Evolutionary conservation across 1,284 basidiomycete genomes (phyloP).

Genomic region (Cryptococcus sp.): DNA sequence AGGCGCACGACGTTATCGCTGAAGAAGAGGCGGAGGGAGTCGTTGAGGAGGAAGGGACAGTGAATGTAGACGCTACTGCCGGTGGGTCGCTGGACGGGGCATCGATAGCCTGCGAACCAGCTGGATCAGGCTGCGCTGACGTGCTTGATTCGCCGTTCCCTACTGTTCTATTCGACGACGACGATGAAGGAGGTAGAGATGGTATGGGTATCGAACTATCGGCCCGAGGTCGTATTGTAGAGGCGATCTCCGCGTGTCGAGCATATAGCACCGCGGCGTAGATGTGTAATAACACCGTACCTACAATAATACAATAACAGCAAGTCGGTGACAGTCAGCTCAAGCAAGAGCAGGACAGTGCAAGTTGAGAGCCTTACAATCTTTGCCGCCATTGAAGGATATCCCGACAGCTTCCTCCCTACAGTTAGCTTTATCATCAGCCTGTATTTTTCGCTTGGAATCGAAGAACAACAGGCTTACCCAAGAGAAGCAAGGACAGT

Average conservation of each 20-base stretch:
- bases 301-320: constrained; percentile 55
- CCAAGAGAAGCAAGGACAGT: constrained; percentile 70
- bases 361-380: constrained; percentile 66
- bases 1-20: no score
- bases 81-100: constrained; percentile 25
- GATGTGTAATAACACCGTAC: constrained; percentile 91
- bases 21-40: background rate
- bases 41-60: background rate
- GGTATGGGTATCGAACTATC: constrained; percentile 11
- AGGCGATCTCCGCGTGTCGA: constrained; percentile 26
- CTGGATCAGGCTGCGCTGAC: no score
- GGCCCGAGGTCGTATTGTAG: constrained; percentile 4
- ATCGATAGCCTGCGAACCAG: background rate
- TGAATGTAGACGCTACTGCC: background rate
- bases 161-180: background rate
- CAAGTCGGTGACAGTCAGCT: background rate
- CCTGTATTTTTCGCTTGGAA: no score
- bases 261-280: constrained; percentile 68
- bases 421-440: constrained; percentile 3
- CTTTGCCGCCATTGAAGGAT: constrained; percentile 98
- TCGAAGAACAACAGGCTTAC: constrained; percentile 54
- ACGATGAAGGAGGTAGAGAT: constrained; percentile 12
- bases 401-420: constrained; percentile 72
- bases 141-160: no score
- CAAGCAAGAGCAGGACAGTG: no score